These are phyloP conservation scores for Carpinus viminea DNA, from an alignment of 306 rosid genomes.

Conservation along the genomic window DNA sequence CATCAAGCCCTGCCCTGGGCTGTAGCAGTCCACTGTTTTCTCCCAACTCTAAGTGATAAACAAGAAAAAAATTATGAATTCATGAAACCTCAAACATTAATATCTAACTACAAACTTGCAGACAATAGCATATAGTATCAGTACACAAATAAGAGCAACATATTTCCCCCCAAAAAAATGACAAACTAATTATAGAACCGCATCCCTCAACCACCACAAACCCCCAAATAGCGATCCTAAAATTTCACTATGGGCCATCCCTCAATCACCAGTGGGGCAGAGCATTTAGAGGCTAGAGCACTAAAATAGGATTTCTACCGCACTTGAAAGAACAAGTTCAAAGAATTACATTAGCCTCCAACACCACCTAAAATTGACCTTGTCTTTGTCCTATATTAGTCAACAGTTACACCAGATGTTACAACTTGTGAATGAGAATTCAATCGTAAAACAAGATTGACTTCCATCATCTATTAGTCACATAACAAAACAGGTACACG, in stretches of 20 bases:
- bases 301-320: not conserved
- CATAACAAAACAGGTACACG: not conserved
- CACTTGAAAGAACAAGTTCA: not conserved
- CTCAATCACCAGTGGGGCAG: not conserved
- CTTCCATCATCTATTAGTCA: not conserved
- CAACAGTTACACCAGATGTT: not conserved
- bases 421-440: not conserved
- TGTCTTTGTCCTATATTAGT: not conserved
- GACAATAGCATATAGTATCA: no score
- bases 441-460: not conserved
- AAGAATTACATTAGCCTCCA: not conserved
- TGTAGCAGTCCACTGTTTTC: conserved; percentile 94
- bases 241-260: not conserved
- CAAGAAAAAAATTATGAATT: conserved; percentile 8
- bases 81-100: conserved; percentile 9
- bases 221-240: not conserved
- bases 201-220: not conserved
- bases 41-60: conserved; percentile 81
- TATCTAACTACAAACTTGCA: not conserved
- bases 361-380: not conserved
- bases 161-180: conserved; percentile 2
- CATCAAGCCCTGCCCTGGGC: conserved; percentile 99
- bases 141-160: not conserved
- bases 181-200: conserved; percentile 3
- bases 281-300: not conserved